Evolutionary conservation across 2,329 filamentous ascomycete genomes (phyloP).

Genomic region (Fusarium sterilihyphosum): DNA sequence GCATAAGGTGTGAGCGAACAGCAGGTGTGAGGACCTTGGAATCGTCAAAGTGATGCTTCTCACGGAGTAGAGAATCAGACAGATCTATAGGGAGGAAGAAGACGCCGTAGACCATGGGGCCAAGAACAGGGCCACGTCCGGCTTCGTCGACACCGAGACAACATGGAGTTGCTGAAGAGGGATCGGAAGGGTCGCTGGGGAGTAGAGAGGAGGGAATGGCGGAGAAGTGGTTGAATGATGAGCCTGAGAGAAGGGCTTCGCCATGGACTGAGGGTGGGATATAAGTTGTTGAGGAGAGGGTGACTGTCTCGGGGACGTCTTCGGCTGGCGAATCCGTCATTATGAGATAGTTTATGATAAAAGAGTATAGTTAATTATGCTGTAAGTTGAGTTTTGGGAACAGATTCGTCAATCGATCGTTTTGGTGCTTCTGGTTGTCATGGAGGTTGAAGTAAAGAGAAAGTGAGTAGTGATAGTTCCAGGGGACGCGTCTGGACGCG

Average conservation of each 20-base stretch:
- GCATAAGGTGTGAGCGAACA: slow-evolving; percentile 78
- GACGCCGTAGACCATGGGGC: slow-evolving; percentile 77
- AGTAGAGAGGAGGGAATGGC: slow-evolving; percentile 71
- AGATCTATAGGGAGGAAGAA: slow-evolving; percentile 79
- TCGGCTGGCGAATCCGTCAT: slow-evolving; percentile 56
- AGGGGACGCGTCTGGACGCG: slow-evolving; percentile 36
- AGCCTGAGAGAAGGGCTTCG: slow-evolving; percentile 67
- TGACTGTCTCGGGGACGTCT: slow-evolving; percentile 34
- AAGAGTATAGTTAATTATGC: background rate
- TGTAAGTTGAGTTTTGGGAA: background rate
- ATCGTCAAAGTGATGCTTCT: slow-evolving; percentile 90
- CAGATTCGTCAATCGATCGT: background rate
- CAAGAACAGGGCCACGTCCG: slow-evolving; percentile 91
- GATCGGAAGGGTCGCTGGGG: slow-evolving; percentile 50
- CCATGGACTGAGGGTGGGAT: slow-evolving; percentile 75
- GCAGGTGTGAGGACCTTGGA: slow-evolving; percentile 87
- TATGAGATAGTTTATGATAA: background rate
- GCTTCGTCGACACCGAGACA: slow-evolving; percentile 93
- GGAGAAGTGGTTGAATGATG: slow-evolving; percentile 78
- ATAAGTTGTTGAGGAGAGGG: slow-evolving; percentile 53
- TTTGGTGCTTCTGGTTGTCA: background rate
- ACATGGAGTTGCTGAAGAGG: slow-evolving; percentile 59
- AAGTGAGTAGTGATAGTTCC: background rate
- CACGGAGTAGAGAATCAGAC: slow-evolving; percentile 77
- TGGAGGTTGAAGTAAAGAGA: background rate